Evolutionary conservation across 352 stramenopile genomes (phyloP).

Genomic region (Phytophthora chlamydospora): DNA sequence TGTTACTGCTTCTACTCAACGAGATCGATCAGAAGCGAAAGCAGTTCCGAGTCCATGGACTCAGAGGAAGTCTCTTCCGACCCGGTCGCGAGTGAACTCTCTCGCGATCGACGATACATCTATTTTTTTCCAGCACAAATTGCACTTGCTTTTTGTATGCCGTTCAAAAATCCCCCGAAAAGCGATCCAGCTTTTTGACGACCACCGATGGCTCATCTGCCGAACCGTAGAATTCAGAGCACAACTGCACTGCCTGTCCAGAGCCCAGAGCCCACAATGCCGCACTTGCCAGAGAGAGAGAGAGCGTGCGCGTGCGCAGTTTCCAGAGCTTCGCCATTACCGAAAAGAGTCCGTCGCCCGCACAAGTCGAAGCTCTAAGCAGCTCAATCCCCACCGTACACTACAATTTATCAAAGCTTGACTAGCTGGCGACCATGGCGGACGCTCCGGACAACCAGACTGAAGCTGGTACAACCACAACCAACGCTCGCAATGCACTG

Average conservation of each 20-base stretch:
- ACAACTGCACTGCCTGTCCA: background rate
- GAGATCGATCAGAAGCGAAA: too few relatives aligned
- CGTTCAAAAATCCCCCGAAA: constrained; percentile 13
- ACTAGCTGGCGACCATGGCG: constrained; percentile 10
- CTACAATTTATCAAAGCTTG: constrained; percentile 11
- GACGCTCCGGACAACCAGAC: constrained; percentile 19
- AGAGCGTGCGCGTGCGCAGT: background rate
- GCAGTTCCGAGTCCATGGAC: too few relatives aligned
- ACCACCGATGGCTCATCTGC: constrained; percentile 25
- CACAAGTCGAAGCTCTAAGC: constrained; percentile 17
- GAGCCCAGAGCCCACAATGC: background rate
- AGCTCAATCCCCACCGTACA: constrained; percentile 5
- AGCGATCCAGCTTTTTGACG: constrained; percentile 14
- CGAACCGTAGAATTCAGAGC: background rate
- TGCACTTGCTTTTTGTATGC: background rate
- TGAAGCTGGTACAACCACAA: constrained; percentile 19
- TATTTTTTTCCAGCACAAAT: constrained; percentile 11
- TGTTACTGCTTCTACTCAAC: background rate
- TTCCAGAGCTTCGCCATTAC: constrained; percentile 16
- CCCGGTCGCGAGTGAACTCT: too few relatives aligned
- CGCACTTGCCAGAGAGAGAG: constrained; percentile 1
- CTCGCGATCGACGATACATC: background rate
- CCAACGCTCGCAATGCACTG: constrained; percentile 14
- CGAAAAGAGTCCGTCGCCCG: constrained; percentile 30
- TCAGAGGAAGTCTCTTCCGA: too few relatives aligned